Evolutionary conservation across 495 filamentous ascomycete species (phyloP), one percentile per base, ranked within the genome.

Genomic region (Podospora comata): DNA sequence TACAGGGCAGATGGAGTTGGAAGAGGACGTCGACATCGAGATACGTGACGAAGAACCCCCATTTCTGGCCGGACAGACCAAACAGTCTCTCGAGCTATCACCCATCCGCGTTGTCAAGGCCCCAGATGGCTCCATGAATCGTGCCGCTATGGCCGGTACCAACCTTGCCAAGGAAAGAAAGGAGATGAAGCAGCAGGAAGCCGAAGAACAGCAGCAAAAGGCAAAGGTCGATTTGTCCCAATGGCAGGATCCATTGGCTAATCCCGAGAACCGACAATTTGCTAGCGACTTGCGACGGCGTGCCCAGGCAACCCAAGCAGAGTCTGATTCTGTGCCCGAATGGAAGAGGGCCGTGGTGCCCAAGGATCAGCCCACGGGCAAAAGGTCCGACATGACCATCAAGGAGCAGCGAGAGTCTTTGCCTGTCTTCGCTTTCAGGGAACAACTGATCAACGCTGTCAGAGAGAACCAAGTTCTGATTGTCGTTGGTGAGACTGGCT

Each of bases 1-100:
- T 2, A 91, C 95, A 72, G 92, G 91, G 15, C 87, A 90, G 20
- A 93, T 97, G 77, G 94, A 97, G 76, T 87, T 97, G 68, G 95
- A 99, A 80, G 93, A 97, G 79, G 95, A 99, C 76, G 85, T 98
- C 9, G 95, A 99, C 78, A 99, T 99, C 70, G 95, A 99, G 77
- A 91, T 99, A 59, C 85, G 88, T 73, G 96, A 97, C 68, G 96
- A 98, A 73, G 95, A 99, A 72, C 95, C 95, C 16, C 96, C 96
- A 0, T 99, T 99, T 84, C 79, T 99, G 57, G 92, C 92, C 9
- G 95, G 95, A 1, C 96, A 98, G 79, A 99, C 95, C 2, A 97
- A 97, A 73, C 94, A 96, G 77, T 94, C 91, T 20, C 84, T 98
- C 11, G 96, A 98, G 74, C 79, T 99, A 11, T 97, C 93, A 6